These are phyloP conservation scores for Solanum hybrid DNA, from an alignment of 305 asterid species.

Conservation along the genomic window DNA sequence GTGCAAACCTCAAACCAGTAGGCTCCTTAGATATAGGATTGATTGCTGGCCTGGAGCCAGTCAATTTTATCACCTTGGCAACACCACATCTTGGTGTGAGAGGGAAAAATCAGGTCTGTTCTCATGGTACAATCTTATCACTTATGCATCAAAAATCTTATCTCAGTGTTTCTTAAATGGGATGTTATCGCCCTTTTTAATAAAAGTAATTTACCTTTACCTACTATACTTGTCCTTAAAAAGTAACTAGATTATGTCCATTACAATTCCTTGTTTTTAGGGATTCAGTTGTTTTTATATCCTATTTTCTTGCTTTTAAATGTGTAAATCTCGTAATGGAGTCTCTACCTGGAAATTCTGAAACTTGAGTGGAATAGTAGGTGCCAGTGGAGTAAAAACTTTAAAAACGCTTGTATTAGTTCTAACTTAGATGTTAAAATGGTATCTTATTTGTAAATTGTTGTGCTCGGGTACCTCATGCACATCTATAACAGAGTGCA, in stretches of 20 bases:
- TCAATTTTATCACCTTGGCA: constrained; percentile 87
- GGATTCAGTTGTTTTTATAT: background rate
- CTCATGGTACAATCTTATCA: background rate
- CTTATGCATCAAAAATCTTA: background rate
- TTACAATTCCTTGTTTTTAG: background rate
- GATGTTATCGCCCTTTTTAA: background rate
- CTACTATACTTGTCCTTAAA: background rate
- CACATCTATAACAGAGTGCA: background rate
- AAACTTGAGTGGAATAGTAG: background rate
- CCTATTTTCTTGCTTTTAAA: background rate
- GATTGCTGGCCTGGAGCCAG: constrained; percentile 90
- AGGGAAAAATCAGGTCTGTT: constrained; percentile 89
- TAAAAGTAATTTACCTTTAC: background rate
- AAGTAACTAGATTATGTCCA: background rate
- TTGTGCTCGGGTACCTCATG: background rate
- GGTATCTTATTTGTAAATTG: background rate
- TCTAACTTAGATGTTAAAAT: background rate
- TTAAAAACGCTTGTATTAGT: background rate
- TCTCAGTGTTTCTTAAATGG: background rate
- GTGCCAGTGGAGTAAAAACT: background rate
- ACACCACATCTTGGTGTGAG: constrained; percentile 99
- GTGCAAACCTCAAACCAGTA: constrained; percentile 18
- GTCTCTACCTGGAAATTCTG: background rate
- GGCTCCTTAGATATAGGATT: constrained; percentile 31
- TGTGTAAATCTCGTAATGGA: background rate